phyloP scores from a whole-genome alignment of 371 early-diverging fungal genomes.

The Rhizopus stolonifer region DNA sequence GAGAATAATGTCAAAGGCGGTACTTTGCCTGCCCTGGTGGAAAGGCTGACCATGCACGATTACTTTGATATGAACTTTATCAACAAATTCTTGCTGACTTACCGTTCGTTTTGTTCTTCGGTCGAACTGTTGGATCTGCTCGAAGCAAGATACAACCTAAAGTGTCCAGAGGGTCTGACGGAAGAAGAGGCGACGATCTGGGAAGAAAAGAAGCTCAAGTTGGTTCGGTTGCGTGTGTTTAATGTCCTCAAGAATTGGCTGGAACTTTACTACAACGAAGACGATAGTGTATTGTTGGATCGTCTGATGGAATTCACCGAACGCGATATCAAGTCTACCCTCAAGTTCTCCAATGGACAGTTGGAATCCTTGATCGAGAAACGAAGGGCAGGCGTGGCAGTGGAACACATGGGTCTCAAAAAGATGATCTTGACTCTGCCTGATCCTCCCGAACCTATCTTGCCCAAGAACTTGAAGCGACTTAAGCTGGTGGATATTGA shows the following conservation, averaged over 20 bases:
- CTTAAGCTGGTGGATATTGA: slow-evolving; percentile 82
- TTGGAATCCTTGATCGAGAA: slow-evolving; percentile 66
- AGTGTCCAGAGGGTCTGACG: slow-evolving; percentile 65
- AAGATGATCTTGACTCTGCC: slow-evolving; percentile 65
- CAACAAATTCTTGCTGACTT: slow-evolving; percentile 86
- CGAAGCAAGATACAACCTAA: slow-evolving; percentile 67
- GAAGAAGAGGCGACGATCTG: slow-evolving; percentile 68
- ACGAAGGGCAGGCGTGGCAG: slow-evolving; percentile 41
- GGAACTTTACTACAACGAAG: slow-evolving; percentile 77
- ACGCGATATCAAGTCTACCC: slow-evolving; percentile 62
- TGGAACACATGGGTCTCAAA: slow-evolving; percentile 43
- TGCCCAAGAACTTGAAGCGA: slow-evolving; percentile 66
- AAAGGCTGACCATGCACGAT: slow-evolving; percentile 86
- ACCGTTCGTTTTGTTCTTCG: slow-evolving; percentile 79
- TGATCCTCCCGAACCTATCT: slow-evolving; percentile 68
- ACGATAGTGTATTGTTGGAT: slow-evolving; percentile 62
- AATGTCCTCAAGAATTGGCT: slow-evolving; percentile 91
- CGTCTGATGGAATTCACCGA: slow-evolving; percentile 74
- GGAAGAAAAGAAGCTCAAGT: slow-evolving; percentile 81
- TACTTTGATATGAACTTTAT: slow-evolving; percentile 69
- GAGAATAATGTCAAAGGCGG: slow-evolving; percentile 90
- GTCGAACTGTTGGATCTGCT: slow-evolving; percentile 68
- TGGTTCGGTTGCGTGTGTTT: slow-evolving; percentile 84
- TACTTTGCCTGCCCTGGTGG: slow-evolving; percentile 78
- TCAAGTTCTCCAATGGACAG: slow-evolving; percentile 65